phyloP scores from a whole-genome alignment of 805 yeast species.

The Lachancea thermotolerans region DNA sequence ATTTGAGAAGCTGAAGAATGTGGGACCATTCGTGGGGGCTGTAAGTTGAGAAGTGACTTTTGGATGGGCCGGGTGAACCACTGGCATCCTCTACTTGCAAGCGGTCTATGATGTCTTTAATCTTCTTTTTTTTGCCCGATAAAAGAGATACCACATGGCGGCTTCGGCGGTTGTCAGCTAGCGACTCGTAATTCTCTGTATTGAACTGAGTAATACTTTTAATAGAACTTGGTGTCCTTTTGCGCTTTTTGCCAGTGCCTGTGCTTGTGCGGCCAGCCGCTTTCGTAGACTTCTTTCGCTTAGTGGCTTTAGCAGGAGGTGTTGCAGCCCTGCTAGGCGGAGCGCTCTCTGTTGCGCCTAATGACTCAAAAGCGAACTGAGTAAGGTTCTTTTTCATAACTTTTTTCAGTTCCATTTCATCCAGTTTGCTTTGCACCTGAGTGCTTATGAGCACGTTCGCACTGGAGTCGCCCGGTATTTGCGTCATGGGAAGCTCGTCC shows the following conservation, averaged over 20 bases:
- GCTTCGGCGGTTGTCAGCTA: conserved; percentile 4
- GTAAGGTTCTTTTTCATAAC: conserved; percentile 14
- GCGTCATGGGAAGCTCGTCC: conserved; percentile 8
- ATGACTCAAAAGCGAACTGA: conserved; percentile 17
- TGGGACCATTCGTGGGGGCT: conserved; percentile 27
- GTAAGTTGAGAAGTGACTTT: conserved; percentile 18
- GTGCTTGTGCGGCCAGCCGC: neutral
- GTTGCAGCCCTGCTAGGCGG: neutral
- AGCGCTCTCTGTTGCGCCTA: neutral
- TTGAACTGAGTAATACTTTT: conserved; percentile 12
- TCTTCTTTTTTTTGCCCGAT: conserved; percentile 30
- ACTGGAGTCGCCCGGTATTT: conserved; percentile 5
- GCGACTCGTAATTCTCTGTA: conserved; percentile 7
- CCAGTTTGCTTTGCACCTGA: conserved; percentile 29
- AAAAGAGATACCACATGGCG: conserved; percentile 13
- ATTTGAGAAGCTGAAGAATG: conserved; percentile 14
- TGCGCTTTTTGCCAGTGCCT: conserved; percentile 4
- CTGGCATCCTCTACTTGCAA: neutral
- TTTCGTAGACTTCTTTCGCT: neutral
- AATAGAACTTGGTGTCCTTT: neutral
- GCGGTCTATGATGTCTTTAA: conserved; percentile 17
- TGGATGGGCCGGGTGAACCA: neutral
- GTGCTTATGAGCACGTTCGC: conserved; percentile 24
- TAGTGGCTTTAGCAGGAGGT: neutral
- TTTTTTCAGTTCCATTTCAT: conserved; percentile 20